A percentile compares a stretch with the other conserved stretches of the same genome.
These are phyloP conservation scores for Saprolegnia parasitica DNA, from an alignment of 352 stramenopile species.

Conservation along the genomic window DNA sequence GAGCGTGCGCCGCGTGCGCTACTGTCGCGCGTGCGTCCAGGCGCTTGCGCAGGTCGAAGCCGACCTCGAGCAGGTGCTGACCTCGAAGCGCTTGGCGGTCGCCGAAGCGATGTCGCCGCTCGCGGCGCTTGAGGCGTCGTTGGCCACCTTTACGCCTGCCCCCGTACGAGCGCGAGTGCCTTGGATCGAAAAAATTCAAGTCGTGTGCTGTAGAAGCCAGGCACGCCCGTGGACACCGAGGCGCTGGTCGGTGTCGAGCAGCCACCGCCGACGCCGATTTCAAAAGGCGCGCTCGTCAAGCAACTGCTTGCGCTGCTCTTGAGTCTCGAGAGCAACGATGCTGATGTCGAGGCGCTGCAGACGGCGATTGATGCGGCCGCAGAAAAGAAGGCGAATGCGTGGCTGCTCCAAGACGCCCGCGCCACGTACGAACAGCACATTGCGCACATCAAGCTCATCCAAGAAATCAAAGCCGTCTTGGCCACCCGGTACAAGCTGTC, in stretches of 20 bases:
- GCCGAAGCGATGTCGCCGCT: background rate
- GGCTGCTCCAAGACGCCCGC: constrained; percentile 46
- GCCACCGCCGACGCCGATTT: background rate
- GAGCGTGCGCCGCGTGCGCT: constrained; percentile 39
- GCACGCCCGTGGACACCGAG: background rate
- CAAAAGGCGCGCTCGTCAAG: constrained; percentile 20
- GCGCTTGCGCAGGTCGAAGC: constrained; percentile 68
- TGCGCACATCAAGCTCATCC: constrained; percentile 60
- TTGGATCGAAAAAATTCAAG: background rate
- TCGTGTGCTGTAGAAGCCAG: background rate
- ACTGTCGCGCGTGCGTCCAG: constrained; percentile 67
- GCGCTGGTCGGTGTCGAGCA: background rate
- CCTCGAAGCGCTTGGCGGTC: constrained; percentile 46
- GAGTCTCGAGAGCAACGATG: constrained; percentile 29
- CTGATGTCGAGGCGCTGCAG: constrained; percentile 69
- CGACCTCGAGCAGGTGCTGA: constrained; percentile 53
- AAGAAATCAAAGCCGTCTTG: constrained; percentile 75
- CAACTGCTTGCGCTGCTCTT: background rate
- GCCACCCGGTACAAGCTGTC: constrained; percentile 36
- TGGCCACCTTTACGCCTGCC: background rate
- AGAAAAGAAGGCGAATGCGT: constrained; percentile 51
- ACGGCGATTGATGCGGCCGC: constrained; percentile 63
- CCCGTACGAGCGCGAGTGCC: background rate
- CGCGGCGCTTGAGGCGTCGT: background rate
- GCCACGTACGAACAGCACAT: constrained; percentile 67